Percentiles rank a stretch among this genome's conserved stretches.
phyloP scores from a whole-genome alignment of 1,284 basidiomycete species.

The Rhizopogon parksii region DNA sequence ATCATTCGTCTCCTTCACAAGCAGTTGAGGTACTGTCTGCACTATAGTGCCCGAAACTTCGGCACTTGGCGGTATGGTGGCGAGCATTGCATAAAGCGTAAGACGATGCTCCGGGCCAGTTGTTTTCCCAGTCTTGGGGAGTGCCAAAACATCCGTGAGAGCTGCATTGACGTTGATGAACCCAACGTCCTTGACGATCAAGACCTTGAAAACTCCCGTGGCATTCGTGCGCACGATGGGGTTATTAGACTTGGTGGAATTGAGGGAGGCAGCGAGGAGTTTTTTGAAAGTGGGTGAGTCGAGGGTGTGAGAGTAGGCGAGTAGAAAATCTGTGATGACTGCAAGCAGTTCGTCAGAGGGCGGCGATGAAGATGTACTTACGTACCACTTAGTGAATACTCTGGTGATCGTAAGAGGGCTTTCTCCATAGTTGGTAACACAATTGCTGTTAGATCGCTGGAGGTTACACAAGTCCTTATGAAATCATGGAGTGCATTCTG shows the following conservation, averaged over 20 bases:
- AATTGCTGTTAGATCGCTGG: constrained; percentile 42
- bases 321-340: constrained; percentile 54
- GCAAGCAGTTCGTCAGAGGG: constrained; percentile 10
- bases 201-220: constrained; percentile 52
- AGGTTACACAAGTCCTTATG: constrained; percentile 43
- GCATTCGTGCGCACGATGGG: constrained; percentile 54
- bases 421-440: constrained; percentile 70
- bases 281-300: constrained; percentile 51
- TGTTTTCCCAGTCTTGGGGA: constrained; percentile 80
- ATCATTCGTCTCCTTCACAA: constrained; percentile 78
- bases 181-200: constrained; percentile 33
- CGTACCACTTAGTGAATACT: constrained; percentile 57
- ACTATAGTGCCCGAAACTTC: constrained; percentile 49
- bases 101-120: constrained; percentile 82
- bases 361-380: constrained; percentile 1
- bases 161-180: constrained; percentile 35
- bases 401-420: constrained; percentile 66
- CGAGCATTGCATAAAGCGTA: constrained; percentile 73
- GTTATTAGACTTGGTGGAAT: constrained; percentile 75
- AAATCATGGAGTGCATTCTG: constrained; percentile 56
- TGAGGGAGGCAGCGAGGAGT: constrained; percentile 60
- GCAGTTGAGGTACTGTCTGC: constrained; percentile 48
- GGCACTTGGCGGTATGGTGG: constrained; percentile 44
- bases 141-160: constrained; percentile 58
- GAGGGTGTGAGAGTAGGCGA: constrained; percentile 50